Evolutionary conservation across 2,329 filamentous ascomycete species (phyloP), one percentile per base, ranked within the genome.

Genomic region (Microdochium nivale): DNA sequence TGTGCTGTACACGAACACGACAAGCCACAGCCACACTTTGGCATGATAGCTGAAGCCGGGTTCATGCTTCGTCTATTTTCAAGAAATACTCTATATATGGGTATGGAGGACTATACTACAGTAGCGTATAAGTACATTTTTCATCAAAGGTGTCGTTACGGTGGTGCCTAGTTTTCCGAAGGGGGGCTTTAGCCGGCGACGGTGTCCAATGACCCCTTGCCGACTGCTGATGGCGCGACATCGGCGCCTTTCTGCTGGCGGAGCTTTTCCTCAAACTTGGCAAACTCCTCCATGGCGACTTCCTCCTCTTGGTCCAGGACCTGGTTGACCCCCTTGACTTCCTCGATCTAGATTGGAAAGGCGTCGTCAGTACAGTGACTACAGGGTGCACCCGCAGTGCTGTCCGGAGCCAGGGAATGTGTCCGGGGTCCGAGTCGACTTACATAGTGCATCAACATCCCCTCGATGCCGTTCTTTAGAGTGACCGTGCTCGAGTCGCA

Each of bases 401-500:
- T 24, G 27, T 25, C 3, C 32, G 11, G 3, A 23, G 46, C 50
- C 40, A 50, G 50, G 19, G 25, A 27, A 46, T 44, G 10, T 51
- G 30, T 8, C 19, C n/a, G n/a, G n/a, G n/a, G n/a, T n/a, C n/a
- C n/a, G n/a, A n/a, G n/a, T 16, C 33, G 47, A 82, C 86, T 80
- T 69, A 90, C 87, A 69, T 94, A 94, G 68, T 92, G 89, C 89
- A 96, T 96, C 67, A 97, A 70, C 94, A 99, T 97, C 58, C 88
- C 89, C 77, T 99, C 94, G 60, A 99, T 99, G 7, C 94, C 94
- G 67, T 95, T 97, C 77, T 95, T 96, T 59, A 99, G 71, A 27
- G 94, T 99, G 33, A 96, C 91, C 0, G 94, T 97, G 67, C 91
- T 96, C 47, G 89, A 95, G 68, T 97, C 94, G 68, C 94, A 99